Base-by-base conservation (phyloP, 495 filamentous ascomycete species). In the Thermochaetoides thermophila region DNA sequence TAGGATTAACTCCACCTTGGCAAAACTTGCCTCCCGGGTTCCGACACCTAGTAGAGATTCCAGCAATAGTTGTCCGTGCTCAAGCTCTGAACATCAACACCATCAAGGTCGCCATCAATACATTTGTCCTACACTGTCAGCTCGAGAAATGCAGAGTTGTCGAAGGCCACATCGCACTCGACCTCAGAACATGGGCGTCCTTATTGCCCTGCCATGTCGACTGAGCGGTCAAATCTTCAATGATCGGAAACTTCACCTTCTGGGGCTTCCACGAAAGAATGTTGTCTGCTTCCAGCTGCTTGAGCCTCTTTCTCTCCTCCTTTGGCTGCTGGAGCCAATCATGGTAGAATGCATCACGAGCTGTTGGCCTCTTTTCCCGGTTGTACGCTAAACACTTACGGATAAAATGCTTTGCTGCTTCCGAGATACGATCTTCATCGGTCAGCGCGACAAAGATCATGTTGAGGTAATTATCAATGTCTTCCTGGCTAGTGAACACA, bases 391-490 rank as follows among this genome's bases (percentile, higher is more conserved):
- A 65, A 42, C 87, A 96, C 31, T 43, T 34, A 15, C 53, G 45
- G 56, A 93, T 83, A 60, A 93, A 93, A 24, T 78, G 64, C 35
- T 78, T 66, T 3, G 78, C 83, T 31, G 44, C 58, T 17, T 67
- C 52, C 4, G 78, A 84, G 26, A 92, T 75, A 24, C 68, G 66
- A 32, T 73, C 71, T 73, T 77, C 84, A 61, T 76, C 84, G 62
- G 19, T 5, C 5, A 46, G 6, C 1, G 80, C 73, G 21, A 74
- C 48, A 3, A 84, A 78, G 11, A 75, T 20, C 6, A 14, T 18
- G 16, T 29, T 5, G 7, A 51, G 22, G 12, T 44, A 41, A 3
- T 24, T 6, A 26, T 44, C 15, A 2, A 54, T 34, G 0, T 37
- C 27, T 1, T 7, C 8, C 36, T 49, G 42, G 29, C 25, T 39